A percentile compares a stretch with the other conserved stretches of the same genome.
These are phyloP conservation scores for Grigorovia yakushimaensis DNA, from an alignment of 805 yeast species.

Conservation along the genomic window DNA sequence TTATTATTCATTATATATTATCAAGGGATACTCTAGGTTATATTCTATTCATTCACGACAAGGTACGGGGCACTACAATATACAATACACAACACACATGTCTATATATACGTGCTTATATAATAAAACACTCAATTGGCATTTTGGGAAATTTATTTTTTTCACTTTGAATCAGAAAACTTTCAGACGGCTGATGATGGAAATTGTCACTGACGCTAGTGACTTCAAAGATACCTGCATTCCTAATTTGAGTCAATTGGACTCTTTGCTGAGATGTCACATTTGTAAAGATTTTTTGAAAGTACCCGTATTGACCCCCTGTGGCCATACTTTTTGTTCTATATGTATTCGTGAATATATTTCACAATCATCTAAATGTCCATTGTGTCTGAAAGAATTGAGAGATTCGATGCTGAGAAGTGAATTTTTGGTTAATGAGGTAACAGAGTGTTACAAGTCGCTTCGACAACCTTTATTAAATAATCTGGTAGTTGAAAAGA, in stretches of 20 bases:
- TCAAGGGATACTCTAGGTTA: too few relatives aligned
- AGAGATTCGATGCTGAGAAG: slow-evolving; percentile 61
- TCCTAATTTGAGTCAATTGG: slow-evolving; percentile 53
- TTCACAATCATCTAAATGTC: slow-evolving; percentile 54
- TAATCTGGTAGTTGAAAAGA: slow-evolving; percentile 9
- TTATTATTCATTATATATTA: too few relatives aligned
- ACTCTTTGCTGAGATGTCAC: slow-evolving; percentile 68
- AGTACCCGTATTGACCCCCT: slow-evolving; percentile 75
- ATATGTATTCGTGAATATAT: slow-evolving; percentile 70
- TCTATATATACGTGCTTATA: too few relatives aligned
- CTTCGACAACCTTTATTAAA: slow-evolving; percentile 35
- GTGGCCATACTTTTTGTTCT: slow-evolving; percentile 87
- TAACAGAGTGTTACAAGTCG: slow-evolving; percentile 42
- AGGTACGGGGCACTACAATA: too few relatives aligned
- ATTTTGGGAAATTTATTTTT: too few relatives aligned
- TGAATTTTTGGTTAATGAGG: slow-evolving; percentile 62
- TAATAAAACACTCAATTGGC: too few relatives aligned
- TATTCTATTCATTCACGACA: too few relatives aligned
- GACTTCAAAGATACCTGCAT: slow-evolving; percentile 53
- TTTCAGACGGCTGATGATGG: neutral
- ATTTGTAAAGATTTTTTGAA: slow-evolving; percentile 75
- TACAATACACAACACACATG: too few relatives aligned
- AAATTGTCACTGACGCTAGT: slow-evolving; percentile 45
- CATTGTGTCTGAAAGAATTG: slow-evolving; percentile 63
- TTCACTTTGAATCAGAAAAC: neutral